phyloP scores from a whole-genome alignment of 192 early-diverging fungal genomes.

The Mortierella antarctica region DNA sequence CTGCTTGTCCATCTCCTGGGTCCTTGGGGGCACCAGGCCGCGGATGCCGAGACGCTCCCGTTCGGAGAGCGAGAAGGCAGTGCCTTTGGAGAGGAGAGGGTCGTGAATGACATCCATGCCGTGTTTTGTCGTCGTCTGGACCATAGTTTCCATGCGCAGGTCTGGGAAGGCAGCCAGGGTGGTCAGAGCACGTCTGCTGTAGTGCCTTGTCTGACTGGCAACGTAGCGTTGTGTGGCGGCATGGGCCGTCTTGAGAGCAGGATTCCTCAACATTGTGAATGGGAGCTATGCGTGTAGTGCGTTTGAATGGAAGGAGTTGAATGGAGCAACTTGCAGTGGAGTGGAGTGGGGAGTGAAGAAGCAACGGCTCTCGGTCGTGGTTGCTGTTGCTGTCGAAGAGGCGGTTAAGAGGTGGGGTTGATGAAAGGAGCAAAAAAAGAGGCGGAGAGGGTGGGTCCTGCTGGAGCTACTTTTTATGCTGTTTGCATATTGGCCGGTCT shows the following conservation, averaged over 20 bases:
- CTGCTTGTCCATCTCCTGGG: constrained; percentile 68
- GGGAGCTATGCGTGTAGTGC: background rate
- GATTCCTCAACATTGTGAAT: constrained; percentile 47
- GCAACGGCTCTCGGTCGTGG: background rate
- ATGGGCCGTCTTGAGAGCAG: constrained; percentile 48
- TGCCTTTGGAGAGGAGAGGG: constrained; percentile 64
- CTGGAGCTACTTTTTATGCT: background rate
- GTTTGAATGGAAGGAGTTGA: constrained; percentile 1
- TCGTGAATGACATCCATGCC: constrained; percentile 65
- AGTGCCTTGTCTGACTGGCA: constrained; percentile 30
- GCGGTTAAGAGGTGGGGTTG: background rate
- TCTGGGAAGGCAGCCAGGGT: constrained; percentile 50
- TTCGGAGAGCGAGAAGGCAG: constrained; percentile 62
- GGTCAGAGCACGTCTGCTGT: constrained; percentile 48
- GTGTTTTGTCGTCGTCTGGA: constrained; percentile 52
- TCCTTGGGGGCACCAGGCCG: constrained; percentile 63
- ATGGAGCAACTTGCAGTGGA: background rate
- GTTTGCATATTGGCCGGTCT: too few relatives aligned
- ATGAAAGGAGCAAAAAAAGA: background rate
- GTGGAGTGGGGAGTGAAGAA: background rate
- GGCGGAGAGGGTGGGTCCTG: background rate
- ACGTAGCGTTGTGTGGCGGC: constrained; percentile 37
- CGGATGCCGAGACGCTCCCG: constrained; percentile 64
- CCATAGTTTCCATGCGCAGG: constrained; percentile 52
- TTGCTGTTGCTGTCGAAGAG: background rate